Conservation (phyloP, 2,329 filamentous ascomycete genomes). For the Penicillium italicum region DNA sequence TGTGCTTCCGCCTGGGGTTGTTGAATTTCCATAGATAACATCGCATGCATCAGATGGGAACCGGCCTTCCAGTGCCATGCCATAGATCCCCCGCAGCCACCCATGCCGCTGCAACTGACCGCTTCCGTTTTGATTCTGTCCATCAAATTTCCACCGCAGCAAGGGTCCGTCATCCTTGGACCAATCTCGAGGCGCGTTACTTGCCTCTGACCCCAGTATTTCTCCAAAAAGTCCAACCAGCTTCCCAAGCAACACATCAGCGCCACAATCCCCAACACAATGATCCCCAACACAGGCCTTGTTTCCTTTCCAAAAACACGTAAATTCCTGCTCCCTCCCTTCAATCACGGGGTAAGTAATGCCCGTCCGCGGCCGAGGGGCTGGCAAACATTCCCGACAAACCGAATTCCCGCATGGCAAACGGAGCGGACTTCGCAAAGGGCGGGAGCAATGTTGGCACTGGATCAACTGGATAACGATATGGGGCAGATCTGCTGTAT, state of each 20-base stretch:
- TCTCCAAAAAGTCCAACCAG: constrained; percentile 58
- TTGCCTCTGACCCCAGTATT: constrained; percentile 17
- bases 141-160: constrained; percentile 23
- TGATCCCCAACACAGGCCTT: constrained; percentile 65
- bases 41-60: constrained; percentile 55
- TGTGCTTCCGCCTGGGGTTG: constrained; percentile 22
- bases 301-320: constrained; percentile 57
- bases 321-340: constrained; percentile 65
- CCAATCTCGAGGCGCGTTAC: not conserved
- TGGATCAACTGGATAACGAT: constrained; percentile 70
- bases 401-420: constrained; percentile 78
- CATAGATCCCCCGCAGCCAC: constrained; percentile 62
- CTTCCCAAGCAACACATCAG: constrained; percentile 74
- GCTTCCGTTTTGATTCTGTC: constrained; percentile 2
- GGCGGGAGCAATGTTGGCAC: constrained; percentile 69
- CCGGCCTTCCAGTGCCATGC: constrained; percentile 59
- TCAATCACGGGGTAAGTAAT: constrained; percentile 73
- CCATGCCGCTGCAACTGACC: constrained; percentile 11
- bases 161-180: constrained; percentile 35
- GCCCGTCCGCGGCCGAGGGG: constrained; percentile 59
- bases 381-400: constrained; percentile 71
- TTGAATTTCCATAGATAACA: constrained; percentile 45
- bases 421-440: constrained; percentile 65
- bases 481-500: constrained; percentile 56
- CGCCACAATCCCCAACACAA: constrained; percentile 68